phyloP scores from a whole-genome alignment of 1,284 basidiomycete species.

The Meripilus lineatus region DNA sequence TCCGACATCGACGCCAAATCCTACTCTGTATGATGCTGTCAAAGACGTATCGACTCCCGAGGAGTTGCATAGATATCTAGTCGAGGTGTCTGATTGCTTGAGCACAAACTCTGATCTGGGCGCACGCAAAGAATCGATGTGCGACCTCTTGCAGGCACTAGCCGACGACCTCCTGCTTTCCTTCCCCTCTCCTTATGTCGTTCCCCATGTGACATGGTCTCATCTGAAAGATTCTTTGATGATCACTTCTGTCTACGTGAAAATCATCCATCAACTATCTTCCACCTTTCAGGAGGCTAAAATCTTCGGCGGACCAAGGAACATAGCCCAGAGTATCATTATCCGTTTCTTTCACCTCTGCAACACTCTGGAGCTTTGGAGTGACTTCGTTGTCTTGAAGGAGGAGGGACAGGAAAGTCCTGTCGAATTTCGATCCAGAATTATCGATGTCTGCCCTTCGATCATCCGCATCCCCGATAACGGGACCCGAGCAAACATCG shows the following conservation, averaged over 20 bases:
- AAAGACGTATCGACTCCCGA: neutral
- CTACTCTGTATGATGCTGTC: neutral
- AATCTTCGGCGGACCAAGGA: slow-evolving; percentile 32
- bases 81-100: too few species aligned
- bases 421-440: slow-evolving; percentile 32
- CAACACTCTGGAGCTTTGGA: slow-evolving; percentile 53
- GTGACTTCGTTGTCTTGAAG: slow-evolving; percentile 34
- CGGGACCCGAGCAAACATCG: slow-evolving; percentile 23
- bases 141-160: too few species aligned
- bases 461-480: slow-evolving; percentile 38
- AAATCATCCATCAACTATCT: slow-evolving; percentile 43
- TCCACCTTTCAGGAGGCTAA: slow-evolving; percentile 45
- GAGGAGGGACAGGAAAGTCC: slow-evolving; percentile 36
- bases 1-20: neutral
- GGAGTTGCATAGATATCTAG: neutral
- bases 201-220: slow-evolving; percentile 46
- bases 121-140: neutral
- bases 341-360: slow-evolving; percentile 48
- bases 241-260: slow-evolving; percentile 48
- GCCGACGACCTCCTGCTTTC: too few species aligned
- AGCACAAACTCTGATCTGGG: too few species aligned
- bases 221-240: slow-evolving; percentile 52
- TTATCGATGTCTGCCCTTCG: slow-evolving; percentile 28
- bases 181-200: too few species aligned
- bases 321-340: slow-evolving; percentile 44